Percentiles rank a stretch among this genome's conserved stretches.
These are phyloP conservation scores for Schizophyllum commune DNA, from an alignment of 1,284 basidiomycete species.

Conservation along the genomic window DNA sequence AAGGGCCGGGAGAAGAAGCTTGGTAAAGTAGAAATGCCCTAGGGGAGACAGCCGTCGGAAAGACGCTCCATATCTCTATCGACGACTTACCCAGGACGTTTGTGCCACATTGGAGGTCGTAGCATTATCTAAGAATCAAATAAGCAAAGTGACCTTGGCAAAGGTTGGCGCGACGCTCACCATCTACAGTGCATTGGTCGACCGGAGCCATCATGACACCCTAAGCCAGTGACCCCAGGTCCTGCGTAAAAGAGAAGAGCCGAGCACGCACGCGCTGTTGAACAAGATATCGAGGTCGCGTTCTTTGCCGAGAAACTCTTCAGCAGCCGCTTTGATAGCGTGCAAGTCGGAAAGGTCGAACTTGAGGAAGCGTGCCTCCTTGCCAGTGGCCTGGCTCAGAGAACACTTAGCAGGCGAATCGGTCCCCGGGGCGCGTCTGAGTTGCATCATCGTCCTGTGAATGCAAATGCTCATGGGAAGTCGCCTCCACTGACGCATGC, in stretches of 20 bases:
- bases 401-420: too few relatives aligned
- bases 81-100: constrained; percentile 8
- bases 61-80: neutral
- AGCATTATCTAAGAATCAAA: constrained; percentile 1
- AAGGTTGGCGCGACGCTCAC: neutral
- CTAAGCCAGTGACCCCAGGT: too few relatives aligned
- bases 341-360: constrained; percentile 52
- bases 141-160: neutral
- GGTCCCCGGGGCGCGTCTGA: too few relatives aligned
- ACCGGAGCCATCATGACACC: constrained; percentile 25
- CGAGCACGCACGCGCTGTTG: constrained; percentile 24
- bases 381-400: constrained; percentile 32
- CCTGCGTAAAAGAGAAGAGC: constrained; percentile 13
- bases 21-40: constrained; percentile 4
- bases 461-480: too few relatives aligned
- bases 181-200: constrained; percentile 5
- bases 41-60: neutral
- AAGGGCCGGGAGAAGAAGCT: neutral
- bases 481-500: too few relatives aligned
- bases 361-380: constrained; percentile 43
- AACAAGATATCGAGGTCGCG: constrained; percentile 16
- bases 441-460: too few relatives aligned
- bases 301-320: constrained; percentile 33
- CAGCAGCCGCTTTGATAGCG: constrained; percentile 42
- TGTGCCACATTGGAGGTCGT: constrained; percentile 9